Evolutionary conservation across 192 early-diverging fungal genomes (phyloP).

Genomic region (Phycomyces nitens): DNA sequence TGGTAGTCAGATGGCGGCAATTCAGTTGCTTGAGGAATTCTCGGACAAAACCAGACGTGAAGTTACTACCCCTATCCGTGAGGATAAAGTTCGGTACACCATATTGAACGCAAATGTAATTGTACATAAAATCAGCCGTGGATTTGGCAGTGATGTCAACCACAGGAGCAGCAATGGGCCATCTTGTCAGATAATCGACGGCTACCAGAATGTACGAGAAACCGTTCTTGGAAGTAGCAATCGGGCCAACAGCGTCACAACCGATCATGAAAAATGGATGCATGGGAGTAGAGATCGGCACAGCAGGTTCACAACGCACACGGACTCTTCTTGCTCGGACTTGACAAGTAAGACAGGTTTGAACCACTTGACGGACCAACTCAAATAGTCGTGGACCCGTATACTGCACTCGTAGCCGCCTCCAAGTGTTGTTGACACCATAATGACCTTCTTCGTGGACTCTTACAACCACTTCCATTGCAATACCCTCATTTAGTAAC

Average conservation of each 20-base stretch:
- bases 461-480: not conserved
- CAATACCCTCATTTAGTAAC: constrained; percentile 16
- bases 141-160: not conserved
- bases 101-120: not conserved
- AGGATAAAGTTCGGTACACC: constrained; percentile 18
- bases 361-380: not conserved
- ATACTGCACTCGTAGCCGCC: not conserved
- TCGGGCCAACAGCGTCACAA: constrained; percentile 9
- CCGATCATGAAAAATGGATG: constrained; percentile 12
- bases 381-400: not conserved
- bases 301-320: not conserved
- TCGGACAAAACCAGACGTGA: not conserved
- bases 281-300: constrained; percentile 5
- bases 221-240: not conserved
- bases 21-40: not conserved
- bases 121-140: not conserved
- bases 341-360: constrained; percentile 17
- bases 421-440: constrained; percentile 8
- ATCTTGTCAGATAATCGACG: constrained; percentile 28
- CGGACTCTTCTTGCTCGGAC: not conserved
- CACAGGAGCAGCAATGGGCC: constrained; percentile 20
- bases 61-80: constrained; percentile 15
- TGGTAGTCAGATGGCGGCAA: constrained; percentile 8
- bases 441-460: constrained; percentile 20
- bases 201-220: constrained; percentile 25